Conservation (phyloP, 495 filamentous ascomycete species). For the Podospora australis region DNA sequence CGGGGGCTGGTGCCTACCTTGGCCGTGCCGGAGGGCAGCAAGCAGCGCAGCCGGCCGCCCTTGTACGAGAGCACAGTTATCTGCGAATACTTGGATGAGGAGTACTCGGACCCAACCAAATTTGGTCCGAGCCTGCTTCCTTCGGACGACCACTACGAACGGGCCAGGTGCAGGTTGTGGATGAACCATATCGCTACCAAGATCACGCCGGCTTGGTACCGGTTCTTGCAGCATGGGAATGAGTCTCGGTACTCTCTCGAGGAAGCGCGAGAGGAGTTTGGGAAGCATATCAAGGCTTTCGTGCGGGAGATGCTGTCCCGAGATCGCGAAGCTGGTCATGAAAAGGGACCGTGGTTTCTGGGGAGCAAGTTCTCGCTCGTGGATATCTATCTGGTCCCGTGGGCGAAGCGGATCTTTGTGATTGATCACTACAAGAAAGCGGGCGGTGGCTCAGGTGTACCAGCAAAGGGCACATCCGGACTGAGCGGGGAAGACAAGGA, state of each 20-base stretch:
- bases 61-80: conserved; percentile 63
- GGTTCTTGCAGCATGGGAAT: conserved; percentile 56
- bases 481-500: conserved; percentile 30
- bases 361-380: conserved; percentile 50
- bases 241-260: conserved; percentile 38
- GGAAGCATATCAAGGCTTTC: conserved; percentile 47
- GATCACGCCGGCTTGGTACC: conserved; percentile 58
- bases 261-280: conserved; percentile 43
- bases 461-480: conserved; percentile 18
- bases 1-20: conserved; percentile 65
- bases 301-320: conserved; percentile 45
- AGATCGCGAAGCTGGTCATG: conserved; percentile 14
- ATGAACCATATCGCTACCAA: conserved; percentile 59
- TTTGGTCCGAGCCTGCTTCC: no score
- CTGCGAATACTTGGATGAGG: conserved; percentile 65
- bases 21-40: conserved; percentile 24
- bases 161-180: conserved; percentile 59
- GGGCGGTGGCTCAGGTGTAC: conserved; percentile 52
- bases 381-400: conserved; percentile 60
- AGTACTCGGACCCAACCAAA: conserved; percentile 40
- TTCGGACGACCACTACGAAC: conserved; percentile 46
- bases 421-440: conserved; percentile 71
- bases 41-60: conserved; percentile 48
- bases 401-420: conserved; percentile 60
- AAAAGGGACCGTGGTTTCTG: conserved; percentile 56